Evolutionary conservation across 768 basidiomycete species (phyloP).

Genomic region (Lactifluus echinatus): DNA sequence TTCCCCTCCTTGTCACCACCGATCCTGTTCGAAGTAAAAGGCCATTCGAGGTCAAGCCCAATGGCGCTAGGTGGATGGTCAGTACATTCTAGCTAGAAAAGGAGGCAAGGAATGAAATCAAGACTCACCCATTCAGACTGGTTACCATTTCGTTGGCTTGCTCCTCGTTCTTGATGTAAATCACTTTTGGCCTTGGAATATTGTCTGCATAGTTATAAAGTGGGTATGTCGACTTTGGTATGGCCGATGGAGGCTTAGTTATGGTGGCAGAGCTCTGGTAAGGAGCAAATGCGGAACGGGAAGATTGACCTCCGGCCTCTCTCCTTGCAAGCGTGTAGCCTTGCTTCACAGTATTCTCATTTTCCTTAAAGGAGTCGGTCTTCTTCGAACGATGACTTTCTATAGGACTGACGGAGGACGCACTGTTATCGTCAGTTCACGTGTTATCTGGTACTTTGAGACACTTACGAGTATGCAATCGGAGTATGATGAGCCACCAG

Average conservation of each 20-base stretch:
- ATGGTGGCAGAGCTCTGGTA: neutral
- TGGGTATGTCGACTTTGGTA: constrained; percentile 19
- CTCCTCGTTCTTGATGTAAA: constrained; percentile 35
- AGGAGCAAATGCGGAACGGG: neutral
- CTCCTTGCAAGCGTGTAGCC: neutral
- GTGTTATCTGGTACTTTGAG: neutral
- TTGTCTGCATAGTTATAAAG: constrained; percentile 34
- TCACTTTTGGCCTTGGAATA: constrained; percentile 27
- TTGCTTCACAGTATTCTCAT: neutral
- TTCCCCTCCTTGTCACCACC: constrained; percentile 25
- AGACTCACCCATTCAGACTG: constrained; percentile 31
- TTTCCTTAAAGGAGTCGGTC: constrained; percentile 1
- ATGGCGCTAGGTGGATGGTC: constrained; percentile 31
- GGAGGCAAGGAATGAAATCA: neutral
- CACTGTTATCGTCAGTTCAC: neutral
- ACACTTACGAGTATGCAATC: neutral
- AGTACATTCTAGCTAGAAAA: neutral
- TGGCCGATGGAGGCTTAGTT: neutral
- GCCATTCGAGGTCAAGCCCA: constrained; percentile 48
- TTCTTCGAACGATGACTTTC: neutral
- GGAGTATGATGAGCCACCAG: neutral
- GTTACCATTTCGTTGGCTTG: constrained; percentile 35
- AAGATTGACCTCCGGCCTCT: neutral
- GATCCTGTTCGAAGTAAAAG: constrained; percentile 28
- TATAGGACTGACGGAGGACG: neutral